These are phyloP conservation scores for Vanderwaltozyma tropicalis DNA, from an alignment of 805 yeast species.

Conservation along the genomic window DNA sequence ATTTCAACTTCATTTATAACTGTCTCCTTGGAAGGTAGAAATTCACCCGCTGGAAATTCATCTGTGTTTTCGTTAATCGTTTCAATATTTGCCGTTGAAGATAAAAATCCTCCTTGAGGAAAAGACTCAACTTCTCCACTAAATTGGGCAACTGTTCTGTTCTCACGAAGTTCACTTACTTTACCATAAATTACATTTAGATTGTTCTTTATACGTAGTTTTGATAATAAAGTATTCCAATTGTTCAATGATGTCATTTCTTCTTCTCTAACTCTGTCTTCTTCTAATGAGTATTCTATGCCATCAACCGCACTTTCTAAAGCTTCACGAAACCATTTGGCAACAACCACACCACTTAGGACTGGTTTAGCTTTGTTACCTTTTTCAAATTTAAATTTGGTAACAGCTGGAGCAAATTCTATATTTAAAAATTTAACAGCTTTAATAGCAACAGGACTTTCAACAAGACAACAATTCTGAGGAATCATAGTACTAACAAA, in stretches of 20 bases:
- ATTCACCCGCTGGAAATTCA: background rate
- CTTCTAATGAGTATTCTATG: constrained; percentile 18
- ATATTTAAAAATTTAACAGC: constrained; percentile 66
- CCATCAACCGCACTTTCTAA: constrained; percentile 23
- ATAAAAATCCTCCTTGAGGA: background rate
- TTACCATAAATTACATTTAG: constrained; percentile 39
- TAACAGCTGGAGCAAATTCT: constrained; percentile 81
- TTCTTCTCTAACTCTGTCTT: constrained; percentile 33
- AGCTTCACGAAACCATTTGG: constrained; percentile 37
- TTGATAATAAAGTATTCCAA: constrained; percentile 27
- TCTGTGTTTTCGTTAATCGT: too few relatives aligned
- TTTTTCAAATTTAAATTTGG: constrained; percentile 66
- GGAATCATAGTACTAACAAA: constrained; percentile 79
- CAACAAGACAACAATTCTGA: constrained; percentile 55
- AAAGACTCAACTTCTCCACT: background rate
- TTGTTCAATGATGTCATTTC: constrained; percentile 39
- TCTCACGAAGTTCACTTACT: constrained; percentile 4
- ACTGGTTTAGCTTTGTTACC: constrained; percentile 45
- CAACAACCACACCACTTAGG: constrained; percentile 69
- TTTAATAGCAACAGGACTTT: constrained; percentile 42
- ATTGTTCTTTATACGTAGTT: constrained; percentile 28
- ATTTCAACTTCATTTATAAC: background rate
- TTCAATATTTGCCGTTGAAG: too few relatives aligned
- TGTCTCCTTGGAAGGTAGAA: background rate
- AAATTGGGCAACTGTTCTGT: constrained; percentile 3